Evolutionary conservation across 306 rosid genomes (phyloP).

Genomic region (Cicer chorassanicum): DNA sequence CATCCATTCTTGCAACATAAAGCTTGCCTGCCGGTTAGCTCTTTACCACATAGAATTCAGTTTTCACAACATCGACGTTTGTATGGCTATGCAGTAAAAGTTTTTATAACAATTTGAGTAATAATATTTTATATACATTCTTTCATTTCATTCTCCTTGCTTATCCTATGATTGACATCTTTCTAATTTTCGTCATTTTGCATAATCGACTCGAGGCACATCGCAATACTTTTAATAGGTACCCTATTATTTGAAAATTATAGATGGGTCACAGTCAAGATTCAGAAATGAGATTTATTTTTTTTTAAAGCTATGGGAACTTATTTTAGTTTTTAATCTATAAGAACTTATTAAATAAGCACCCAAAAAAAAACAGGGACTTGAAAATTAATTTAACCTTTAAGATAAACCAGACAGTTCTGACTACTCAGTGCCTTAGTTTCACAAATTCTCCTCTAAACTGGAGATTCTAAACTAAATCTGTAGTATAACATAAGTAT

Average conservation of each 20-base stretch:
- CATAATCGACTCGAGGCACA: background rate
- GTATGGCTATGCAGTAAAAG: background rate
- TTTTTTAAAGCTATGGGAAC: background rate
- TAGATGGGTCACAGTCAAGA: background rate
- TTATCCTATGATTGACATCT: slow-evolving; percentile 7
- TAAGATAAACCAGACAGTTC: background rate
- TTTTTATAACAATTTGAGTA: background rate
- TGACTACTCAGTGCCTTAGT: background rate
- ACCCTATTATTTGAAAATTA: background rate
- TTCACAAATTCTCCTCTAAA: background rate
- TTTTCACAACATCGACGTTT: background rate
- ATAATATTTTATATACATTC: background rate
- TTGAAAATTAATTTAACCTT: background rate
- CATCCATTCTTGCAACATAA: slow-evolving; percentile 11
- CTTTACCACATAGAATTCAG: background rate
- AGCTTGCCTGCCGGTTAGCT: background rate
- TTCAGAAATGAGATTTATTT: background rate
- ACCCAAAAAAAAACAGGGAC: background rate
- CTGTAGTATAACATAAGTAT: background rate
- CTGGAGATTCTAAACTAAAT: background rate
- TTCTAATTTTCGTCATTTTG: background rate
- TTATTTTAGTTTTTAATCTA: background rate
- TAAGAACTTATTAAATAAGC: background rate
- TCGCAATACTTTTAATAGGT: background rate
- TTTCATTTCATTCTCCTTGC: background rate